Conservation (phyloP, 2,329 filamentous ascomycete genomes). For the Pezicula carpinea region DNA sequence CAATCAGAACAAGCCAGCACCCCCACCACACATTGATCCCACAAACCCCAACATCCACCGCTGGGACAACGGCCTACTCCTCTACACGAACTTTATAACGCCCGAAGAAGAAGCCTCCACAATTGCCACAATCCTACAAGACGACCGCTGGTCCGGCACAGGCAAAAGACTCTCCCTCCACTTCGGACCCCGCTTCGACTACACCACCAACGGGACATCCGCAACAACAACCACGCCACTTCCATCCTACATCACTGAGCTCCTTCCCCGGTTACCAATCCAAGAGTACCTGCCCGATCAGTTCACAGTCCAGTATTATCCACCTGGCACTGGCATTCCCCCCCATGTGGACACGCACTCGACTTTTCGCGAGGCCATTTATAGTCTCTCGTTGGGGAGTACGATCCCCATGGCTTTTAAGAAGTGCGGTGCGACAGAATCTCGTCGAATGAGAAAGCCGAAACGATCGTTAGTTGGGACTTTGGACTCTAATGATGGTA, state of each 20-base stretch:
- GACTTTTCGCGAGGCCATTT: conserved; percentile 33
- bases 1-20: not conserved
- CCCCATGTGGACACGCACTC: conserved; percentile 57
- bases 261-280: not conserved
- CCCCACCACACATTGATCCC: not conserved
- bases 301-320: conserved; percentile 56
- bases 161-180: not conserved
- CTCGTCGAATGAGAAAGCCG: not conserved
- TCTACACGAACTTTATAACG: conserved; percentile 2
- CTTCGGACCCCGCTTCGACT: conserved; percentile 2
- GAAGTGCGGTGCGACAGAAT: conserved; percentile 2
- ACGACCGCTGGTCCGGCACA: not conserved
- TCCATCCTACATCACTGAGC: not conserved
- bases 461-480: not conserved
- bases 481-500: too few species aligned
- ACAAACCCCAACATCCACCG: conserved; percentile 1
- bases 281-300: conserved; percentile 39
- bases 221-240: not conserved
- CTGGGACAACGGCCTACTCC: conserved; percentile 3
- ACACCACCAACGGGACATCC: not conserved
- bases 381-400: conserved; percentile 29
- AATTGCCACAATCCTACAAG: not conserved
- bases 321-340: conserved; percentile 54
- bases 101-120: conserved; percentile 1
- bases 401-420: conserved; percentile 29